Conservation (phyloP, 257 asterid genomes). For the Fraxinus americana region DNA sequence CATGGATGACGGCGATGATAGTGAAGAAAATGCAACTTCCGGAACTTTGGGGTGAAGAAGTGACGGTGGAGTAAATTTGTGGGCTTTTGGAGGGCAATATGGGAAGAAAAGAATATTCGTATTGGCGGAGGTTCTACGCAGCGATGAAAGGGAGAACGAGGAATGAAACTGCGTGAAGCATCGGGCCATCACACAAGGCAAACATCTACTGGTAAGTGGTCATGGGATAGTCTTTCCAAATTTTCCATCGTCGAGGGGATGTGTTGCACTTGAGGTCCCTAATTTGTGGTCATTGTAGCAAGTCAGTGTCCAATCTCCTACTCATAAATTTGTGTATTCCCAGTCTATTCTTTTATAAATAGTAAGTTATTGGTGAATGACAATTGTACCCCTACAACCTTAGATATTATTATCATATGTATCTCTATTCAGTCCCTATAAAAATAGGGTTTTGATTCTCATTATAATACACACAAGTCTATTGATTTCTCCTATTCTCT, state of each 20-base stretch:
- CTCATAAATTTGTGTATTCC: no score
- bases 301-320: no score
- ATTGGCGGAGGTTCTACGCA: slow-evolving; percentile 16
- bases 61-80: slow-evolving; percentile 36
- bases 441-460: no score
- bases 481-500: no score
- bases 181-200: slow-evolving; percentile 48
- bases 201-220: background rate
- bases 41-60: slow-evolving; percentile 6
- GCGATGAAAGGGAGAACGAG: slow-evolving; percentile 32
- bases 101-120: slow-evolving; percentile 28
- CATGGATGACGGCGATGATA: slow-evolving; percentile 57
- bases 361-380: no score
- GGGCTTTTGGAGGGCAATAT: slow-evolving; percentile 26
- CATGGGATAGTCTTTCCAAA: background rate
- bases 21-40: slow-evolving; percentile 27
- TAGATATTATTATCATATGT: no score
- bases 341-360: no score
- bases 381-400: no score
- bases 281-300: no score
- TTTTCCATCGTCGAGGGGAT: background rate
- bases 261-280: no score
- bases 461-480: no score
- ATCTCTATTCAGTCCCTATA: no score
- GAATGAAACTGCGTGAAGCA: slow-evolving; percentile 36